phyloP scores from a whole-genome alignment of 1,139 yeast genomes.

The Meyerozyma sp. region DNA sequence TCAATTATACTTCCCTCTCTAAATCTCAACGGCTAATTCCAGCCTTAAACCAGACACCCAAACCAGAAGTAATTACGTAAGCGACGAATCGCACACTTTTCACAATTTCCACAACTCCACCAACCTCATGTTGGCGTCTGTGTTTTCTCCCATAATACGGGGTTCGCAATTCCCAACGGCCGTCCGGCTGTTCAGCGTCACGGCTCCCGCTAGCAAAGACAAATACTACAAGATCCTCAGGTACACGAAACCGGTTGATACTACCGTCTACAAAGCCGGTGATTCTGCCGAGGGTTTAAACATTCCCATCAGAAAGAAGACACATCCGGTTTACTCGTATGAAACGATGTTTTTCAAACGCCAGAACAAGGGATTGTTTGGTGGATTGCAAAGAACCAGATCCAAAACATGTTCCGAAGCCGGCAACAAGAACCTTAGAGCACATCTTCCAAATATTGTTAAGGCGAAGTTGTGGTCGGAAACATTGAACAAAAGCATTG shows the following conservation, averaged over 20 bases:
- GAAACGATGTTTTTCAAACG: conserved; percentile 75
- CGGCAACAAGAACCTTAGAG: conserved; percentile 68
- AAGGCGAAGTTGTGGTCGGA: conserved; percentile 81
- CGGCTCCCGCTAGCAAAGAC: conserved; percentile 7
- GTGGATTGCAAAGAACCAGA: conserved; percentile 76
- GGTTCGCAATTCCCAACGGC: neutral
- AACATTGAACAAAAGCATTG: conserved; percentile 50
- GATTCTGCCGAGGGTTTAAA: conserved; percentile 21
- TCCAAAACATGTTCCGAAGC: conserved; percentile 77
- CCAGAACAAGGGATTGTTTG: conserved; percentile 82
- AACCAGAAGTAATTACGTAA: neutral
- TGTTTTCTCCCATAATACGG: neutral
- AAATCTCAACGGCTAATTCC: too few species aligned
- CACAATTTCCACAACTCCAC: neutral
- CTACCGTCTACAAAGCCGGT: conserved; percentile 32
- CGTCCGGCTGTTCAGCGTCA: neutral
- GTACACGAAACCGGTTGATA: conserved; percentile 34
- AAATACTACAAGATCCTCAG: conserved; percentile 36
- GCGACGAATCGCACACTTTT: neutral
- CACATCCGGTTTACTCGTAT: conserved; percentile 76
- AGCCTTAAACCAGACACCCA: too few species aligned
- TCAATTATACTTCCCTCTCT: too few species aligned
- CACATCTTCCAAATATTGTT: conserved; percentile 79
- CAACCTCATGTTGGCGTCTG: neutral
- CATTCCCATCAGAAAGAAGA: conserved; percentile 44